phyloP scores from a whole-genome alignment of 2,329 filamentous ascomycete genomes.

The Dactylellina haptotyla region DNA sequence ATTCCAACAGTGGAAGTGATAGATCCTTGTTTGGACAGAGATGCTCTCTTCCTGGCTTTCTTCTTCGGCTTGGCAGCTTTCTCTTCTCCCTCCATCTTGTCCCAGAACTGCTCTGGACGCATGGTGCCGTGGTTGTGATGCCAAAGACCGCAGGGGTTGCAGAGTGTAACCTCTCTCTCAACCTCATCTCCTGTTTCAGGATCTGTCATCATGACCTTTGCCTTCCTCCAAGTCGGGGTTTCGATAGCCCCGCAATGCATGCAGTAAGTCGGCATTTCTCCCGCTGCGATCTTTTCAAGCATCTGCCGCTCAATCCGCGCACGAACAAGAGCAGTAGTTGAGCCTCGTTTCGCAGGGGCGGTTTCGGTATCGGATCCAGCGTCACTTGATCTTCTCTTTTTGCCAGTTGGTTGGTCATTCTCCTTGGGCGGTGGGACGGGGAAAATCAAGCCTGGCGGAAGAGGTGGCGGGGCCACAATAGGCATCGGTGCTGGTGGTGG shows the following conservation, averaged over 20 bases:
- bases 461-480: conserved; percentile 5
- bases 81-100: conserved; percentile 61
- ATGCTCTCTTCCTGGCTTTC: conserved; percentile 52
- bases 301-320: conserved; percentile 52
- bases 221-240: conserved; percentile 94
- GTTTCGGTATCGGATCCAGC: conserved; percentile 40
- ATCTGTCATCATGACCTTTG: conserved; percentile 68
- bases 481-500: conserved; percentile 32
- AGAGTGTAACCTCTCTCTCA: conserved; percentile 77
- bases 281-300: conserved; percentile 71
- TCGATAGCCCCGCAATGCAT: conserved; percentile 94
- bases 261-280: conserved; percentile 87
- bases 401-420: conserved; percentile 12
- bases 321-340: conserved; percentile 54
- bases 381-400: conserved; percentile 44
- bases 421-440: conserved; percentile 17
- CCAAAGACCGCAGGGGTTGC: conserved; percentile 97
- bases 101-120: conserved; percentile 85
- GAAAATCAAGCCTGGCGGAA: conserved; percentile 35
- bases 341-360: conserved; percentile 50
- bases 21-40: conserved; percentile 33
- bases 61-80: conserved; percentile 57
- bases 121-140: conserved; percentile 87
- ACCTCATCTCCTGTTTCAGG: conserved; percentile 73
- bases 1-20: neutral